These are phyloP conservation scores for Phytophthora constricta DNA, from an alignment of 352 stramenopile genomes.

Conservation along the genomic window DNA sequence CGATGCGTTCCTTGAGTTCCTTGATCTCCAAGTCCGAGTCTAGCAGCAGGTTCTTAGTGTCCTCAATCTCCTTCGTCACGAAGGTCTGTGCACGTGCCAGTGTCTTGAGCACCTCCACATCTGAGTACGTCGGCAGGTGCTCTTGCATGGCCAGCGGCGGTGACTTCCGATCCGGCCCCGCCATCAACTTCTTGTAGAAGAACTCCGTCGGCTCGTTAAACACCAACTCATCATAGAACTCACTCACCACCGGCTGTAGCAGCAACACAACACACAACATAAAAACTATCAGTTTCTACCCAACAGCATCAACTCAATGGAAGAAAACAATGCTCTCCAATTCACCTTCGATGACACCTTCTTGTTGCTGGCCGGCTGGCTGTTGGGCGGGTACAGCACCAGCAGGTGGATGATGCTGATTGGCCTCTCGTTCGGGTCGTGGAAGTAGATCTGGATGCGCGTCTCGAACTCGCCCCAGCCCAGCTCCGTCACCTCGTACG, in stretches of 20 bases:
- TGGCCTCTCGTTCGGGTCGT: conserved; percentile 92
- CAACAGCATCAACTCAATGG: conserved; percentile 1
- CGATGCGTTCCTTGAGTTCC: conserved; percentile 76
- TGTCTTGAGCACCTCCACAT: conserved; percentile 88
- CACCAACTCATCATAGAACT: conserved; percentile 98
- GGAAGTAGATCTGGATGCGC: conserved; percentile 96
- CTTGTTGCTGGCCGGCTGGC: conserved; percentile 89
- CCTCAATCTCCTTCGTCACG: conserved; percentile 72
- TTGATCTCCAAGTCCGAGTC: conserved; percentile 75
- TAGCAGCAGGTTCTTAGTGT: conserved; percentile 75
- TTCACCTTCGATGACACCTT: conserved; percentile 55
- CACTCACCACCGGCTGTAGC: conserved; percentile 94
- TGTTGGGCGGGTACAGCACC: conserved; percentile 83
- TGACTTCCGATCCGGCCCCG: conserved; percentile 70
- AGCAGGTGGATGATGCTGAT: conserved; percentile 92
- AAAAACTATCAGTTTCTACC: too few relatives aligned
- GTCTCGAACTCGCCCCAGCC: conserved; percentile 99
- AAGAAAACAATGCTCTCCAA: conserved; percentile 3
- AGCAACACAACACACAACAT: conserved; percentile 6
- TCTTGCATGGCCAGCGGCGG: conserved; percentile 80
- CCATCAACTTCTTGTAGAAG: conserved; percentile 94
- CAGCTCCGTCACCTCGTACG: conserved; percentile 96
- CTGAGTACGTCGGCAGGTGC: conserved; percentile 88
- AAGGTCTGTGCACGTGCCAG: conserved; percentile 87
- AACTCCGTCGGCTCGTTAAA: conserved; percentile 97